These are phyloP conservation scores for Talaromyces islandicus DNA, from an alignment of 2,329 filamentous ascomycete species.

Conservation along the genomic window DNA sequence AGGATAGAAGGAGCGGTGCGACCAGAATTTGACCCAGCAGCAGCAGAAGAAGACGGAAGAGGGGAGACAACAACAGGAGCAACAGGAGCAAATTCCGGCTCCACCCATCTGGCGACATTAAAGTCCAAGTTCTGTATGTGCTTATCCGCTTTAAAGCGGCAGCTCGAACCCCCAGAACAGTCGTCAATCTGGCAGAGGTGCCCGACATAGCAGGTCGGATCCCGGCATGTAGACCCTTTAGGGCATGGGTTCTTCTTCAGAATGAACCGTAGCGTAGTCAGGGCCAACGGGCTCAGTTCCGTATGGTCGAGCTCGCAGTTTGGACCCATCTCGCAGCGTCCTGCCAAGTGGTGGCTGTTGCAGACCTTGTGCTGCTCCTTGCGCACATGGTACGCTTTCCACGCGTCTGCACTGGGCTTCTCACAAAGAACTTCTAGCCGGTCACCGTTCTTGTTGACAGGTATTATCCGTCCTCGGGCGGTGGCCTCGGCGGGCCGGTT, in stretches of 20 bases:
- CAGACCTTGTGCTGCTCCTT: constrained; percentile 41
- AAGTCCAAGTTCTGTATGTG: background rate
- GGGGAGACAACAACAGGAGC: background rate
- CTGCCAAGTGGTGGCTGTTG: constrained; percentile 43
- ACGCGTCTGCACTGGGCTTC: constrained; percentile 30
- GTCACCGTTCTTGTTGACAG: constrained; percentile 42
- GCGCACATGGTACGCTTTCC: constrained; percentile 34
- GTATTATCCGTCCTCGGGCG: constrained; percentile 26
- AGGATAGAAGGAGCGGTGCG: too few relatives aligned
- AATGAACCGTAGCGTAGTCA: constrained; percentile 41
- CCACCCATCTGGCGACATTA: constrained; percentile 1
- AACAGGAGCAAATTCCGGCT: background rate
- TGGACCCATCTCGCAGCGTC: constrained; percentile 28
- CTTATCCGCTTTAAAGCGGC: background rate
- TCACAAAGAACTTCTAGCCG: constrained; percentile 43
- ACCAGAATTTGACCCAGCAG: too few relatives aligned
- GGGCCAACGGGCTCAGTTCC: constrained; percentile 32
- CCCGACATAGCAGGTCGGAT: constrained; percentile 39
- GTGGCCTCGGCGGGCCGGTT: constrained; percentile 1
- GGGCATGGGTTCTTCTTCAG: constrained; percentile 40
- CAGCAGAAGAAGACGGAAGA: background rate
- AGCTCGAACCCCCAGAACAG: constrained; percentile 12
- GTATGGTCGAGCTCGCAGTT: constrained; percentile 43
- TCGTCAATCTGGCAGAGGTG: constrained; percentile 35
- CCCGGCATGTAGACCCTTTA: constrained; percentile 36